A percentile compares a stretch with the other conserved stretches of the same genome.
Conservation (phyloP, 2,329 filamentous ascomycete species). For the Thelonectria rubi region DNA sequence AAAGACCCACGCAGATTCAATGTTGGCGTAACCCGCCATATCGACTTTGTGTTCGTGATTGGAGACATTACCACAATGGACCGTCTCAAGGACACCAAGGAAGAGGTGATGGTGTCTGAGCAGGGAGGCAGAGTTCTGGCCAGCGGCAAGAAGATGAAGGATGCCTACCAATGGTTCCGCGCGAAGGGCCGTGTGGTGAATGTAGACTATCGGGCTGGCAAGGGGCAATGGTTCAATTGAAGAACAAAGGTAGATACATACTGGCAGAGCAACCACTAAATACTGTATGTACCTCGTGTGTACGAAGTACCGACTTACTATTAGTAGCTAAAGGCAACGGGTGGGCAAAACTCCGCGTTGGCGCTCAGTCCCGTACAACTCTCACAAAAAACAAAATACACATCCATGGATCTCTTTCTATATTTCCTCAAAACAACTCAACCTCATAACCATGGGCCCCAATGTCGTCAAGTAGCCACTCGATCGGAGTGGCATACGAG, state of each 20-base stretch:
- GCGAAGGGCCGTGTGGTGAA: neutral
- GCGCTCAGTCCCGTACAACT: no score
- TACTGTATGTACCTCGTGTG: no score
- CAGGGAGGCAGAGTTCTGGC: neutral
- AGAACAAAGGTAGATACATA: no score
- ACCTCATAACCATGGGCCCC: slow-evolving; percentile 8
- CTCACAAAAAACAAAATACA: no score
- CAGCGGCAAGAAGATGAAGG: slow-evolving; percentile 8
- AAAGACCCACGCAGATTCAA: slow-evolving; percentile 17
- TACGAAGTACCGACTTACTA: no score
- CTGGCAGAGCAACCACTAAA: no score
- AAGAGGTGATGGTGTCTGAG: neutral
- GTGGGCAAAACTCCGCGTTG: no score
- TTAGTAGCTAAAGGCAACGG: no score
- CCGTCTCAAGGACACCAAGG: neutral
- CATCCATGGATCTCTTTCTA: no score
- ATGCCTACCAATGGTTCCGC: slow-evolving; percentile 16
- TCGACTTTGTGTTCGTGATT: slow-evolving; percentile 15
- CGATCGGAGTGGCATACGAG: slow-evolving; percentile 16
- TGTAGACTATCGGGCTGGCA: neutral
- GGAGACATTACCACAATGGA: slow-evolving; percentile 16
- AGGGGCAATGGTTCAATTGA: neutral
- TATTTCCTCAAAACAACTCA: slow-evolving; percentile 3
- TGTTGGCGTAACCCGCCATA: slow-evolving; percentile 12
- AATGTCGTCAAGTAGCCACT: slow-evolving; percentile 27